These are phyloP conservation scores for Achaetomiella virescens DNA, from an alignment of 495 filamentous ascomycete species.

Conservation along the genomic window DNA sequence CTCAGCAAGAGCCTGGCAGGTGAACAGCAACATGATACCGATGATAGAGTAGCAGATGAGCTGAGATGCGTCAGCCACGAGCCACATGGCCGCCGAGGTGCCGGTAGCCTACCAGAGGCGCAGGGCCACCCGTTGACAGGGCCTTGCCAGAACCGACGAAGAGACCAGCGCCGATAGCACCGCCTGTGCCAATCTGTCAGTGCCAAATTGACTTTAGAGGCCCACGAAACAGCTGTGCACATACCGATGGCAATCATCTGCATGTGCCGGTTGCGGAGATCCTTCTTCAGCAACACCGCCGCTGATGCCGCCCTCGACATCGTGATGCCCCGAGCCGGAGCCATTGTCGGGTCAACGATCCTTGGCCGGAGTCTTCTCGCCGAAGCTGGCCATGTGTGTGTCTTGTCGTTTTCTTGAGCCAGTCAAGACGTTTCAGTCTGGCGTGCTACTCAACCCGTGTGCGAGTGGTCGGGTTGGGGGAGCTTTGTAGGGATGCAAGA, in stretches of 20 bases:
- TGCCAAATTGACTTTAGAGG: neutral
- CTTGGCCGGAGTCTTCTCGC: neutral
- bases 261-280: constrained; percentile 50
- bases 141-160: constrained; percentile 50
- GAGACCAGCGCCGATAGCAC: constrained; percentile 53
- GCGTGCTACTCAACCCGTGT: too few relatives aligned
- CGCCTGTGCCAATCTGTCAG: constrained; percentile 31
- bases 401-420: neutral
- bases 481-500: too few relatives aligned
- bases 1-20: constrained; percentile 58
- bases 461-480: neutral
- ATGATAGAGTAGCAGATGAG: constrained; percentile 50
- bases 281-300: constrained; percentile 25
- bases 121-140: constrained; percentile 49
- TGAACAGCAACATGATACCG: constrained; percentile 41
- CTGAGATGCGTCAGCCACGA: constrained; percentile 36
- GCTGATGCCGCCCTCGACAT: constrained; percentile 31
- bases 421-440: neutral
- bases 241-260: constrained; percentile 71
- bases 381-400: neutral
- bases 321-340: constrained; percentile 9
- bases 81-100: constrained; percentile 51
- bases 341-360: constrained; percentile 1
- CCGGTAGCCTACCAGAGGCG: constrained; percentile 37
- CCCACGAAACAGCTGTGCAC: neutral